These are phyloP conservation scores for Actinidia polygama DNA, from an alignment of 179 eudicot genomes.

Conservation along the genomic window DNA sequence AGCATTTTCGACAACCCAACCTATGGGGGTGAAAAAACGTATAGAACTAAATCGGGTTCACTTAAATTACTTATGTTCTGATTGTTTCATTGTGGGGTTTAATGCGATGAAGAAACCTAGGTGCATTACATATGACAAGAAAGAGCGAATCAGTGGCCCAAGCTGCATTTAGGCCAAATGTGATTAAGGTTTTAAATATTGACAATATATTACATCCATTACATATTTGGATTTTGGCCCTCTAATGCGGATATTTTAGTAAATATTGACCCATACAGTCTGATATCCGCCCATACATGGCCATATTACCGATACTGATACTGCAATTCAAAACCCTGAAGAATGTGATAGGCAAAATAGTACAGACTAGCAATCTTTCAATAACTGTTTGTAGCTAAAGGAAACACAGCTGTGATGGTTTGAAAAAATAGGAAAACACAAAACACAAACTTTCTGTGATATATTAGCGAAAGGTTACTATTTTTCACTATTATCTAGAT, in stretches of 20 bases:
- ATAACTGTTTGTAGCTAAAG: not conserved
- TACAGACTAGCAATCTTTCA: not conserved
- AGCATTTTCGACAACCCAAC: not conserved
- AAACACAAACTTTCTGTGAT: conserved; percentile 2
- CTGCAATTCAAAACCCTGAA: no score
- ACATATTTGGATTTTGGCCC: no score
- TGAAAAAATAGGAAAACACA: not conserved
- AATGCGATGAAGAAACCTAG: not conserved
- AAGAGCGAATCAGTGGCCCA: not conserved
- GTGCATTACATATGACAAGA: not conserved
- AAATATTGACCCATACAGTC: no score
- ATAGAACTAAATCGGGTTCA: not conserved
- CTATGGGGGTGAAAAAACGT: not conserved
- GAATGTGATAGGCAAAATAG: not conserved
- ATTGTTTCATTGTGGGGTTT: not conserved
- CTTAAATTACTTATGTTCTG: not conserved
- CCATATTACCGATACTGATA: no score
- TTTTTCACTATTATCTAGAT: not conserved
- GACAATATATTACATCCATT: no score
- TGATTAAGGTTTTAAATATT: no score
- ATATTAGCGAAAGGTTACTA: not conserved
- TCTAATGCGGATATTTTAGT: no score
- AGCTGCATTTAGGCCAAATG: not conserved
- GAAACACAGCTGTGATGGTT: not conserved
- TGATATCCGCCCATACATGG: no score